These are phyloP conservation scores for Trichoderma asperellum DNA, from an alignment of 2,329 filamentous ascomycete species.

Conservation along the genomic window DNA sequence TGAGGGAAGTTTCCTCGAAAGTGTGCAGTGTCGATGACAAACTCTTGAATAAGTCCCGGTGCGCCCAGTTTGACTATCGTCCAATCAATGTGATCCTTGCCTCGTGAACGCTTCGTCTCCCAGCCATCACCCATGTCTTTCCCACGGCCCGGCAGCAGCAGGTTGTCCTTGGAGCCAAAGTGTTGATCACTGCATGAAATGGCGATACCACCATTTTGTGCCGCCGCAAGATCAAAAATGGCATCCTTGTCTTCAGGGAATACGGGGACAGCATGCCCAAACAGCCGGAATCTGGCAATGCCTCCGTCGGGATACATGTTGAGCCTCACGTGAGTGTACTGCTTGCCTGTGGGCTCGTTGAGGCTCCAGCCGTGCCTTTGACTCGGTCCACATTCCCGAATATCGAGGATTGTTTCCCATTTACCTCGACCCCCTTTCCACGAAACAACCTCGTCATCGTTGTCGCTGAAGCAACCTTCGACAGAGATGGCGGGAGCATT, in stretches of 20 bases:
- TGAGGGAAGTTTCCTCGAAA: conserved; percentile 85
- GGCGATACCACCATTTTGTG: conserved; percentile 77
- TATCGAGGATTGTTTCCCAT: conserved; percentile 73
- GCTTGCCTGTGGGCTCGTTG: conserved; percentile 59
- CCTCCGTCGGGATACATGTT: conserved; percentile 88
- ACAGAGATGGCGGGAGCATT: conserved; percentile 80
- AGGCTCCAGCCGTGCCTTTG: conserved; percentile 76
- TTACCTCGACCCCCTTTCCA: conserved; percentile 62
- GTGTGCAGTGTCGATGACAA: conserved; percentile 80
- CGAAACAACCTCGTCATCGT: conserved; percentile 65
- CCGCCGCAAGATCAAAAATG: conserved; percentile 75
- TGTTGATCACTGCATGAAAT: conserved; percentile 80
- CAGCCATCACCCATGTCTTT: conserved; percentile 88
- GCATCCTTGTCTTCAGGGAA: conserved; percentile 68
- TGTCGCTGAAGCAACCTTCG: conserved; percentile 70
- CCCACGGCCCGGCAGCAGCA: conserved; percentile 76
- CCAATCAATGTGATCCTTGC: conserved; percentile 77
- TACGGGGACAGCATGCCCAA: conserved; percentile 74
- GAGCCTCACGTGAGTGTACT: conserved; percentile 77
- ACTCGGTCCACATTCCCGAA: conserved; percentile 73
- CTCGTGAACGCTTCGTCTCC: conserved; percentile 78
- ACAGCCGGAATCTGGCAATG: conserved; percentile 79
- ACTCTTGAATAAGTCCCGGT: conserved; percentile 64
- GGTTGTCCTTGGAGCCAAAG: conserved; percentile 79
- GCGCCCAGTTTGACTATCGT: conserved; percentile 74